Base-by-base conservation (phyloP, 495 filamentous ascomycete genomes). In the Penicillium soppii region DNA sequence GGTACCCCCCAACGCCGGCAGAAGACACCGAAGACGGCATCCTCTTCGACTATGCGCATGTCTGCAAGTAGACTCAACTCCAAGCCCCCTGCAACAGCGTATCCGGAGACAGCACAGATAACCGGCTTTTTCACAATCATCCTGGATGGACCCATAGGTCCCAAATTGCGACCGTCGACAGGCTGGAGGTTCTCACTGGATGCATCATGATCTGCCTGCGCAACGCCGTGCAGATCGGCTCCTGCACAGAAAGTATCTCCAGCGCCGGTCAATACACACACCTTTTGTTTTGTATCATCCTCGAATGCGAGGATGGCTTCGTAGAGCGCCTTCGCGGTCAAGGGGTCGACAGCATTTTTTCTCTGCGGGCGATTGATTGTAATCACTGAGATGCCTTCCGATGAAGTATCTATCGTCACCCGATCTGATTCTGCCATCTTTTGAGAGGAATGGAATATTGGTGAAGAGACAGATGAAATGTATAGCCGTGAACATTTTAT, bases 1-100 rank as follows among this genome's bases (percentile, higher is more conserved):
- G 77, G 76, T 0, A 79, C 72, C 2, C 76, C 77, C 54, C 67
- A 78, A 4, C 75, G 66, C 2, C 77, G 65, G 57, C 72, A 78
- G 43, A 78, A 79, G 12, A 79, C 71, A 2, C 76, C 73, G 32
- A 81, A 74, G 16, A 76, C 51, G 0, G 75, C 73, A 32, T 75
- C 64, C 43, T 77, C 74, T 47, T 78, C 75, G 0, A 62, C 72
- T 1, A 80, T 65, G 1, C 76, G 70, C 17, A 78, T 63, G 52
- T 80, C 76, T 7, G 58, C 74, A 2, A 80, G 53, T 0, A 80
- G 63, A 46, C 66, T 69, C 9, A 80, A 59, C 43, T 78, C 76
- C 2, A 78, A 54, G 10, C 77, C 77, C 7, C 75, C 76, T 3
- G 75, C 76, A 3, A 78, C 75, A 0, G 75, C 76, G 37, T 75